Conservation (phyloP, 345 rosid genomes). For the Psidium guajava region DNA sequence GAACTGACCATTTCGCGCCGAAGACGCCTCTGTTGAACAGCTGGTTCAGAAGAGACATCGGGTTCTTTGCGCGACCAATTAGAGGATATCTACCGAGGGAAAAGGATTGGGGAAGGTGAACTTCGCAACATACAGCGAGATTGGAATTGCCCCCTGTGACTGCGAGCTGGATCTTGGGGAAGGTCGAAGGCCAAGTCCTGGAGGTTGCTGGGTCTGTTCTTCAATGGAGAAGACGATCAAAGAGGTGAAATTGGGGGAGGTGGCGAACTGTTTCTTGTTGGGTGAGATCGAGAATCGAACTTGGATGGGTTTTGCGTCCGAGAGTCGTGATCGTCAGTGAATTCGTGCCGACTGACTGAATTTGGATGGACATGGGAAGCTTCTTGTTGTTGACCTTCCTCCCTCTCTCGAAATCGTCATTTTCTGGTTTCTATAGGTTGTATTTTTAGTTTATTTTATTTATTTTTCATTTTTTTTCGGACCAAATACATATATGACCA, state of each 20-base stretch:
- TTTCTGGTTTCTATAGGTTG: background rate
- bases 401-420: background rate
- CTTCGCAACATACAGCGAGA: background rate
- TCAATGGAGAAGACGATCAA: background rate
- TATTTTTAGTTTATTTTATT: background rate
- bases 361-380: background rate
- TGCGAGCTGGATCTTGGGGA: no score
- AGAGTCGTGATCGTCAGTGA: background rate
- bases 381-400: background rate
- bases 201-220: background rate
- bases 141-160: background rate
- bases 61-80: background rate
- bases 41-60: conserved; percentile 83
- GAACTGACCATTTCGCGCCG: conserved; percentile 58
- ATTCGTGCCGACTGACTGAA: background rate
- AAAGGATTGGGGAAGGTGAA: background rate
- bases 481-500: no score
- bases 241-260: background rate
- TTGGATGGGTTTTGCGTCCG: background rate
- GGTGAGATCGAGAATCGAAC: background rate
- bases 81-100: background rate
- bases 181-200: background rate
- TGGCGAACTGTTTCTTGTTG: background rate
- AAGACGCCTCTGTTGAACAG: conserved; percentile 91
- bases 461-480: background rate